Base-by-base conservation (phyloP, 2,329 filamentous ascomycete genomes). In the Zalaria obscura region DNA sequence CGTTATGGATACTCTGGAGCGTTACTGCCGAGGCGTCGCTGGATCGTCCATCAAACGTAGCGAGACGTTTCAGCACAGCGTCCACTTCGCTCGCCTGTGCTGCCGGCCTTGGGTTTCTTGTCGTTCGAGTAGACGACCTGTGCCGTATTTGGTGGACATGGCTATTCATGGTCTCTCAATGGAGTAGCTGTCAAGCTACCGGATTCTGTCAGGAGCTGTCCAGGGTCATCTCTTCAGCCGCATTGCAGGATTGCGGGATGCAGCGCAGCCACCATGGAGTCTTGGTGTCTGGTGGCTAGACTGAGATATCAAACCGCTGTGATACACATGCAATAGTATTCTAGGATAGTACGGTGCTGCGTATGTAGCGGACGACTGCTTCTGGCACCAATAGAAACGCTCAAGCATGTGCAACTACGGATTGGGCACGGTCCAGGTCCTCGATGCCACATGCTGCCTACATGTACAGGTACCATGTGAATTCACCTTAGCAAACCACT, bases 61-160 rank as follows among this genome's bases (percentile, higher is more conserved):
- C 43, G 11, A 47, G 39, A 33, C 39, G 32, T 36, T 45, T 41
- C 26, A 45, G 29, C 18, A 44, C 38, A 18, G 45, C 37, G 27
- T 33, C 45, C 27, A 47, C 33, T 7, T 39, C 29, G 35, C 41
- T 42, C 27, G 40, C 39, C 10, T 40, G 38, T 9, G 35, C 33
- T 37, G 42, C 40, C 35, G 38, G 29, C 9, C 33, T 41, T 28
- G 46, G 46, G 27, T 43, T 39, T 37, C 41, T 43, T 4, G 43
- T 44, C 27, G 37, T 39, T 35, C 40, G 45, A 26, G 46, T 46
- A 5, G 45, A 47, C 25, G 46, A 48, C 36, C 46, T 48, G 29
- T 48, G 44, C 40, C 41, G 42, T n/a, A 35, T 40, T 27, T 32
- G 29, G 7, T 32, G 29, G 7, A 32, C 29, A n/a, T 32, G 29